Evolutionary conservation across 2,329 filamentous ascomycete species (phyloP), one percentile per base, ranked within the genome.

Genomic region (Penicillium decumbens): DNA sequence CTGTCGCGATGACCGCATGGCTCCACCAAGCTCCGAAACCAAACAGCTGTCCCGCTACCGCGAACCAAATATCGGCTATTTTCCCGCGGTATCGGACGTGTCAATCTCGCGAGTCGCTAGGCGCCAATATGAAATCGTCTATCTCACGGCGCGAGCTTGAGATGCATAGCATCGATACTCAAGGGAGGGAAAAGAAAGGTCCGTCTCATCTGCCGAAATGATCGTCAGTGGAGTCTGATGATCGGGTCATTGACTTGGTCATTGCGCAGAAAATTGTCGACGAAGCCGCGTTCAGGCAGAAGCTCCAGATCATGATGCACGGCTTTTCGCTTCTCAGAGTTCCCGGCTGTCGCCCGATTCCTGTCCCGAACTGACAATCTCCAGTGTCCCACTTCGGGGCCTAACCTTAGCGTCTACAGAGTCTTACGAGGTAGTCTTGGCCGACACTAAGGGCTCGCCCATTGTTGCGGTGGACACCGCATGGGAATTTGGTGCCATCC

Each of bases 361-460:
- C 37, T 49, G 50, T 15, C 50, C 58, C 32, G 51, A 55, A 24
- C 51, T 53, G 40, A 44, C 41, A 38, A 45, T 51, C 41, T 47
- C 47, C 30, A 38, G 23, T 25, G 51, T 56, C 49, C 55, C 54
- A 56, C 55, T 45, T 32, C 51, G 56, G 51, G 49, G 49, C 41
- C 53, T 53, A 54, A 30, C 35, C 18, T 50, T 59, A 55, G 55
- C 56, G 49, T 49, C 51, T 15, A 56, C 50, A 15, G 39, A 41
- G 46, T 58, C 50, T 56, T 47, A 61, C 57, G 57, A 61, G 45
- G 50, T 45, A 42, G 47, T 37, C 51, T 49, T 58, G 48, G 55
- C 49, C 44, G 43, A 45, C 28, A 41, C 41, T 24, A 33, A 38
- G 23, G 38, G 40, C 45, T 53, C 47, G 43, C 37, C 47, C 8